These are phyloP conservation scores for Eremomyces bilateralis DNA, from an alignment of 495 filamentous ascomycete genomes.

Conservation along the genomic window DNA sequence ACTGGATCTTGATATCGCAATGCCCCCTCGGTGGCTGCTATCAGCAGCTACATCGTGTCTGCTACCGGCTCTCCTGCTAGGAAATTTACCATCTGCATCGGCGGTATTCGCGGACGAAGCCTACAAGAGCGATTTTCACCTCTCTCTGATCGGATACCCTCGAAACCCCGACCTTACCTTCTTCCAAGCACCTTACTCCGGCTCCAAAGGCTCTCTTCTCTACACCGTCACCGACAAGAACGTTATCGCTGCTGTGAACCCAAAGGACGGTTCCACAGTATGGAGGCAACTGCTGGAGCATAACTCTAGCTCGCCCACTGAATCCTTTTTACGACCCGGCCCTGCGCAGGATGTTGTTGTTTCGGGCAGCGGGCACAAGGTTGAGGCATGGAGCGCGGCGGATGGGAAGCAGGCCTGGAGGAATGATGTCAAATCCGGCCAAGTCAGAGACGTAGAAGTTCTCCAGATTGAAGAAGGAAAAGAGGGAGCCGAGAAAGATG, in stretches of 20 bases:
- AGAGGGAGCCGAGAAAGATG: constrained; percentile 34
- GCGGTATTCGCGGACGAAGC: constrained; percentile 85
- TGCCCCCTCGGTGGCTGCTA: no score
- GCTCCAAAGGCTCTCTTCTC: constrained; percentile 69
- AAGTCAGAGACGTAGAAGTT: constrained; percentile 34
- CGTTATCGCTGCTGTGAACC: constrained; percentile 74
- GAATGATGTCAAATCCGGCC: constrained; percentile 28
- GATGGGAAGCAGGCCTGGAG: constrained; percentile 64
- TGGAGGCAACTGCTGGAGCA: constrained; percentile 60
- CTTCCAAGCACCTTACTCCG: constrained; percentile 66
- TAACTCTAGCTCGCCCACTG: constrained; percentile 1
- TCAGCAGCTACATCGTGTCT: no score
- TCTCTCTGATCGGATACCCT: constrained; percentile 67
- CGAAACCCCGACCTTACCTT: constrained; percentile 68
- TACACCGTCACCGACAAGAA: constrained; percentile 73
- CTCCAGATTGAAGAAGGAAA: constrained; percentile 59
- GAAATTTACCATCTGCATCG: constrained; percentile 19
- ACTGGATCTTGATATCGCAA: no score
- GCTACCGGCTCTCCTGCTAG: no score
- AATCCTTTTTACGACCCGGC: constrained; percentile 42
- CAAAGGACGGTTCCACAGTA: constrained; percentile 57
- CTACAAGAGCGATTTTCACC: constrained; percentile 80
- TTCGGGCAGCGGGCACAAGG: constrained; percentile 39
- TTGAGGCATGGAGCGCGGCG: constrained; percentile 67
- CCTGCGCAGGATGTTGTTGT: constrained; percentile 55